Percentiles rank a stretch among this genome's conserved stretches.
Evolutionary conservation across 78 protist genomes (phyloP).

Genomic region (Neovahlkampfia damariscottae): DNA sequence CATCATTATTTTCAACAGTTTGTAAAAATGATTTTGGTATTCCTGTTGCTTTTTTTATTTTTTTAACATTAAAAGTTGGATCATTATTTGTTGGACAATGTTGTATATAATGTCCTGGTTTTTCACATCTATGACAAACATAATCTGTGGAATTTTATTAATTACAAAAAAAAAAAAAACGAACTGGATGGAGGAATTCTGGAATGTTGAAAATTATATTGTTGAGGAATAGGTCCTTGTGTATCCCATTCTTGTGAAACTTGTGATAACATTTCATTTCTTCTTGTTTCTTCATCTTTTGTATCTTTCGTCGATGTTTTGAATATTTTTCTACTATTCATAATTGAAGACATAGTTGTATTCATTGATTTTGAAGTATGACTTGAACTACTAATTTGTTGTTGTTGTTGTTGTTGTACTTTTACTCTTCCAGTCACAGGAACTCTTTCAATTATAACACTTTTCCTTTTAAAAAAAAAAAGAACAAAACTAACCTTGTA

Average conservation of each 20-base stretch:
- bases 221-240: neutral
- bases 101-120: constrained; percentile 55
- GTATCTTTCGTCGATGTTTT: neutral
- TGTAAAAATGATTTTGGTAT: constrained; percentile 6
- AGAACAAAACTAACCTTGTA: too few relatives aligned
- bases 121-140: constrained; percentile 48
- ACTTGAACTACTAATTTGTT: neutral
- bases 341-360: neutral
- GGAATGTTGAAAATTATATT: neutral
- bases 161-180: too few relatives aligned
- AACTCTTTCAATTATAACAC: neutral
- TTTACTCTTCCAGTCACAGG: neutral
- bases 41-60: constrained; percentile 30
- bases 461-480: too few relatives aligned
- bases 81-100: constrained; percentile 58
- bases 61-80: constrained; percentile 27
- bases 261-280: neutral
- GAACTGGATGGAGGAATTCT: constrained; percentile 28
- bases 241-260: neutral
- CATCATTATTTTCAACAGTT: neutral
- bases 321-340: neutral
- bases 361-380: neutral
- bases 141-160: too few relatives aligned
- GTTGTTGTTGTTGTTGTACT: neutral
- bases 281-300: neutral